phyloP scores from a whole-genome alignment of 441 rosid species.

The Gossypium schwendimanii region DNA sequence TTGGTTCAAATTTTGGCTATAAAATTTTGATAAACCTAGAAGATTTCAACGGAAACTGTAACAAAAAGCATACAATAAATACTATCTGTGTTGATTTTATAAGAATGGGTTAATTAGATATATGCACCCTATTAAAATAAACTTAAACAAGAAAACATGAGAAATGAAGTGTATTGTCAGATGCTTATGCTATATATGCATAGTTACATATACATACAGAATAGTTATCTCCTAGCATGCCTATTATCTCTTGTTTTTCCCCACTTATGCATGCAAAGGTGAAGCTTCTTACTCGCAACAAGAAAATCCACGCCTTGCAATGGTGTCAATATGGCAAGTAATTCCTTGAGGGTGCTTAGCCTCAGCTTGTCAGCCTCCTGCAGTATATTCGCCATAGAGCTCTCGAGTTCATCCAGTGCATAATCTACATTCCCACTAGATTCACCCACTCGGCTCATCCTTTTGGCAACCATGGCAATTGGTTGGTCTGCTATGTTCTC shows the following conservation, averaged over 20 bases:
- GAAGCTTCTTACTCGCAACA: slow-evolving; percentile 24
- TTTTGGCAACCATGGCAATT: slow-evolving; percentile 24
- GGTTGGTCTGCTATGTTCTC: slow-evolving; percentile 50
- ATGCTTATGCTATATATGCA: background rate
- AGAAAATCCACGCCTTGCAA: slow-evolving; percentile 22
- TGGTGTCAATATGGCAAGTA: slow-evolving; percentile 16
- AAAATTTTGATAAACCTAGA: background rate
- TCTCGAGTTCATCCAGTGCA: slow-evolving; percentile 31
- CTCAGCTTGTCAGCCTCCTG: slow-evolving; percentile 38
- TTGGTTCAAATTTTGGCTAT: background rate
- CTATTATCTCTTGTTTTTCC: slow-evolving; percentile 30
- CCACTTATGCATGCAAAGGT: slow-evolving; percentile 34
- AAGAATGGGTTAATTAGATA: background rate
- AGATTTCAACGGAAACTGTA: background rate
- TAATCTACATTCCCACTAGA: slow-evolving; percentile 17
- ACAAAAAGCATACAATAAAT: background rate
- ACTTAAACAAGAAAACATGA: background rate
- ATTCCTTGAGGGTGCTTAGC: slow-evolving; percentile 29
- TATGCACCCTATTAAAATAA: background rate
- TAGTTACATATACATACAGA: background rate
- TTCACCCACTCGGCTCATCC: slow-evolving; percentile 2
- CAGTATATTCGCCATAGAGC: slow-evolving; percentile 26
- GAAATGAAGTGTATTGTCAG: background rate
- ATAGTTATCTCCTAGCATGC: background rate
- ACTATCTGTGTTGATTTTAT: background rate